These are phyloP conservation scores for Casuarina equisetifolia DNA, from an alignment of 306 rosid genomes.

Conservation along the genomic window DNA sequence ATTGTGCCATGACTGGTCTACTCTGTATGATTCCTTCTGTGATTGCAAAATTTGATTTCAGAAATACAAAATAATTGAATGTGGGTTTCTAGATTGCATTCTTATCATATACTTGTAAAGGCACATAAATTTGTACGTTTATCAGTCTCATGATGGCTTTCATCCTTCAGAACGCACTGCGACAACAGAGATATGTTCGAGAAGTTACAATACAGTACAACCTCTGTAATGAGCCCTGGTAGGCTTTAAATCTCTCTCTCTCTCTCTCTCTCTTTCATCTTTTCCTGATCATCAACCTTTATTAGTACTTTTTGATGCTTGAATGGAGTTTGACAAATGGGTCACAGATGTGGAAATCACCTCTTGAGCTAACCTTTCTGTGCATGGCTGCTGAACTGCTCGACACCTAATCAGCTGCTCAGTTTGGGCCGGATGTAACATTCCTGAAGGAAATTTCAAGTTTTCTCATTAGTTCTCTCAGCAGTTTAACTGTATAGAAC, in stretches of 20 bases:
- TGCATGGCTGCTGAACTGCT: too few species aligned
- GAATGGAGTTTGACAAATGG: too few species aligned
- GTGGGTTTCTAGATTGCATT: background rate
- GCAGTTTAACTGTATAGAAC: too few species aligned
- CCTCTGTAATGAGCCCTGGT: conserved; percentile 99
- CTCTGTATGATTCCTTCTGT: background rate
- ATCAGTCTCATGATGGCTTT: conserved; percentile 16
- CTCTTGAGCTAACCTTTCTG: too few species aligned
- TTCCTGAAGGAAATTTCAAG: too few species aligned
- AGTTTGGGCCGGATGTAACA: too few species aligned
- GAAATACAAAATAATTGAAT: background rate
- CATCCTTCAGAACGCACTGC: conserved; percentile 77
- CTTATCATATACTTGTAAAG: background rate
- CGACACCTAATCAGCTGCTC: too few species aligned
- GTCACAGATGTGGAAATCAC: too few species aligned
- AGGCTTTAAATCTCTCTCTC: conserved; percentile 18
- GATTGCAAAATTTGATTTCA: background rate
- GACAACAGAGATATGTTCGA: conserved; percentile 82
- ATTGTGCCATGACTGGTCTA: too few species aligned
- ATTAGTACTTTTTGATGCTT: background rate
- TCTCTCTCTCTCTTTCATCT: background rate
- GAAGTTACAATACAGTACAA: conserved; percentile 98
- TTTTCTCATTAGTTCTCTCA: too few species aligned
- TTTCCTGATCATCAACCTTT: background rate
- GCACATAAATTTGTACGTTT: background rate